Base-by-base conservation (phyloP, 768 basidiomycete species). In the Panaeolus cyanescens region DNA sequence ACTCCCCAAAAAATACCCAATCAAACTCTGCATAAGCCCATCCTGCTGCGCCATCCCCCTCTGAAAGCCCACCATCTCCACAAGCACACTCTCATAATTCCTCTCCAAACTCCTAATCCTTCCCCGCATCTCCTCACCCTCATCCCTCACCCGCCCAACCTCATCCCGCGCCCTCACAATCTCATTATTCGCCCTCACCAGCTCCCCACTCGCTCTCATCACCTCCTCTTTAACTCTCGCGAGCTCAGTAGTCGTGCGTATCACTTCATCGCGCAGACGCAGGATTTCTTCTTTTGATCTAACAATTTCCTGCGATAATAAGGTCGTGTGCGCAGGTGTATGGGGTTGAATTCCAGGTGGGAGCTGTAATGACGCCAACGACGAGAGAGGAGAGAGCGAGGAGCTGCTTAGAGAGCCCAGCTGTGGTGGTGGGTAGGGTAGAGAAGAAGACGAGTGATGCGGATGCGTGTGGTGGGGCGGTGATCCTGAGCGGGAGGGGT, bases 1-100 rank as follows among this genome's bases (percentile, higher is more conserved):
- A 64, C 83, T 75, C 65, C 89, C 86, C 66, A 95, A 77, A 73
- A 92, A 90, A 76, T 92, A 92, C 60, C 89, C 86, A 66, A 95
- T 88, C 62, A 95, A 70, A 66, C 84, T 86, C 74, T 93, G 90
- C 85, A 93, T 89, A 58, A 94, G 72, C 39, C 85, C 86, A 66
- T 96, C 94, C 78, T 94, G 92, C 74, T 93, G 89, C 32, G 89
- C 90, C 85, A 76, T 74, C 6, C 73, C 72, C 34, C 77, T 54
- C 58, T 78, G 77, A 33, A 79, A 75, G 0, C 71, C 73, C 9
- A 74, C 74, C 68, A 80, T 72, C 54, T 78, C 76, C 20, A 73
- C 71, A 12, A 77, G 62, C 5, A 79, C 70, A 33, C 68, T 75
- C 63, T 78, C 74, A 57, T 78, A 78, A 45, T 74, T 76, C 55